Conservation (phyloP, 2,329 filamentous ascomycete species). For the Monilinia polystroma region DNA sequence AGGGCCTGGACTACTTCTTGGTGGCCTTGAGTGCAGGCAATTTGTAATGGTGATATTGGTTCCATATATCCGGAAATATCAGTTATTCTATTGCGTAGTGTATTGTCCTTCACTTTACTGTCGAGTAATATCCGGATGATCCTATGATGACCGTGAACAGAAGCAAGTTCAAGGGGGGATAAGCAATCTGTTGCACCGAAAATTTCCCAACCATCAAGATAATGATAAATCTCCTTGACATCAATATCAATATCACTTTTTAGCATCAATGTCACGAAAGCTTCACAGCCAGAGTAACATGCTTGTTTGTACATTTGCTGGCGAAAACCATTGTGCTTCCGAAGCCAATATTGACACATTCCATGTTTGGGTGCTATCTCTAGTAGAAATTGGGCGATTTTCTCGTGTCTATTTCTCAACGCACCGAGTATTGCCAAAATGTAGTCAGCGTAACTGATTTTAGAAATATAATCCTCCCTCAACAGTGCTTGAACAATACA, state of each 20-base stretch:
- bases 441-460: neutral
- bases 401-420: neutral
- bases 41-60: neutral
- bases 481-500: neutral
- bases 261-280: neutral
- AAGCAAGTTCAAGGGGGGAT: neutral
- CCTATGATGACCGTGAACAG: neutral
- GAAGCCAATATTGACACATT: neutral
- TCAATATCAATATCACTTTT: neutral
- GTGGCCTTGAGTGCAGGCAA: neutral
- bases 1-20: neutral
- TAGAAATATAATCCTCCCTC: neutral
- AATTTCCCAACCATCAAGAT: neutral
- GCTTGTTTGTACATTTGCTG: neutral
- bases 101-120: no score
- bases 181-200: neutral
- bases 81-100: no score
- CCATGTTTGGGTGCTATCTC: neutral
- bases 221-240: no score
- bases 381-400: neutral
- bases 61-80: neutral
- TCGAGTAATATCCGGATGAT: neutral
- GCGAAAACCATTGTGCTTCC: neutral
- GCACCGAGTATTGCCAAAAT: neutral
- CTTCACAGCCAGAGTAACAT: neutral